phyloP scores from a whole-genome alignment of 1,284 basidiomycete species.

The Trametes versicolor region DNA sequence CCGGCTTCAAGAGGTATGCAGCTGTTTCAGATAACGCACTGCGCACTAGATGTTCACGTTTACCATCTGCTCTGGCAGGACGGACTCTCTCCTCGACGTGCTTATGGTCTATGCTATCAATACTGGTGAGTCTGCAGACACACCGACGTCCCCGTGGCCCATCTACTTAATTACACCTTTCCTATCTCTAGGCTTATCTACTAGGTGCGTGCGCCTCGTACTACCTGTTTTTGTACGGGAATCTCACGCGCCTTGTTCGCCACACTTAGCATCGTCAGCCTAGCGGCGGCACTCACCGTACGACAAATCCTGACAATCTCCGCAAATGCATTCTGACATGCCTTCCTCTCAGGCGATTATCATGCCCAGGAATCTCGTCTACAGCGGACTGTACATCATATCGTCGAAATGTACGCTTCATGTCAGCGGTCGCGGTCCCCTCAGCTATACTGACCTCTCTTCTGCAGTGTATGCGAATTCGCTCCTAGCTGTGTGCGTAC shows the following conservation, averaged over 20 bases:
- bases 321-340: background rate
- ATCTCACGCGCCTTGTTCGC: background rate
- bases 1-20: conserved; percentile 25
- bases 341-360: conserved; percentile 8
- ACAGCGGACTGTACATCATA: conserved; percentile 8
- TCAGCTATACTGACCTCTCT: no score
- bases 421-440: no score
- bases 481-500: conserved; percentile 25
- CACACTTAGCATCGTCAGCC: background rate
- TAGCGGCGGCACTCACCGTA: background rate
- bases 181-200: background rate
- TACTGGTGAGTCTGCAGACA: conserved; percentile 18
- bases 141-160: background rate
- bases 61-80: no score
- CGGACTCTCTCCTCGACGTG: conserved; percentile 26
- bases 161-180: background rate
- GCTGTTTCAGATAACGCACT: background rate
- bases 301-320: background rate
- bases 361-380: conserved; percentile 14
- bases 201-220: background rate
- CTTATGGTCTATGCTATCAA: conserved; percentile 30
- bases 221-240: background rate
- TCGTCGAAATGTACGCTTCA: conserved; percentile 19
- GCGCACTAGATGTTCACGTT: background rate
- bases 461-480: conserved; percentile 29